Base-by-base conservation (phyloP, 1,139 yeast species). In the Saccharomyces hybrid region DNA sequence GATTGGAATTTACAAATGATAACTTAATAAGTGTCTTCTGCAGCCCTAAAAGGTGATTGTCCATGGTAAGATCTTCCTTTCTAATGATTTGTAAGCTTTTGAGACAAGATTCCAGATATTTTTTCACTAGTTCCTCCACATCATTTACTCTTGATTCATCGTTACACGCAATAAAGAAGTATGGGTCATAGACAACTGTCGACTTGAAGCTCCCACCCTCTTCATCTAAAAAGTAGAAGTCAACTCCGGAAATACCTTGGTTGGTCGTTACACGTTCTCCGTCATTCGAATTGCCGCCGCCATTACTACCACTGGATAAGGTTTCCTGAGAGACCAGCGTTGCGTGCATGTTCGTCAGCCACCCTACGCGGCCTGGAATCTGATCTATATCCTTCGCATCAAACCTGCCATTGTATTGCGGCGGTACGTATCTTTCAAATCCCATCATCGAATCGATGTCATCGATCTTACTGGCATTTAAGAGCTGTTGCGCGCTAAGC, bases 121-220 rank as follows among this genome's bases (percentile, higher is more conserved):
- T 84, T 59, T 88, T 80, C 53, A 91, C 65, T 70, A 81, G 85
- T 66, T 93, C 98, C 70, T 93, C 99, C 6, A 90, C 90, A 62
- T 88, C 97, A 52, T 67, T 61, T 29, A 63, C 54, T 53, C 67
- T 61, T 0, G 84, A 76, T 60, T 88, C 96, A 52, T 77, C 77
- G 34, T 80, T 75, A 58, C 90, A 82, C 7, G 83, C 78, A n/a
- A 95, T 73, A 54, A 86, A 80, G 67, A 95, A 88, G 69, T 95
- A 95, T 0, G 99, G 99, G 65, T 89, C 93, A 67, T 81, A 88
- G 57, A 81, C 85, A 19, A 88, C 72, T 0, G 96, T 86, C 2
- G 91, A 84, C 68, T 91, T 93, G 75, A 95, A 95, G 42, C 88
- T 83, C 2, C 98, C 99, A 48, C 99, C 99, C 71, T 91, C 97